Evolutionary conservation across 495 filamentous ascomycete genomes (phyloP), one percentile per base, ranked within the genome.

Genomic region (Penicillium ucsense): DNA sequence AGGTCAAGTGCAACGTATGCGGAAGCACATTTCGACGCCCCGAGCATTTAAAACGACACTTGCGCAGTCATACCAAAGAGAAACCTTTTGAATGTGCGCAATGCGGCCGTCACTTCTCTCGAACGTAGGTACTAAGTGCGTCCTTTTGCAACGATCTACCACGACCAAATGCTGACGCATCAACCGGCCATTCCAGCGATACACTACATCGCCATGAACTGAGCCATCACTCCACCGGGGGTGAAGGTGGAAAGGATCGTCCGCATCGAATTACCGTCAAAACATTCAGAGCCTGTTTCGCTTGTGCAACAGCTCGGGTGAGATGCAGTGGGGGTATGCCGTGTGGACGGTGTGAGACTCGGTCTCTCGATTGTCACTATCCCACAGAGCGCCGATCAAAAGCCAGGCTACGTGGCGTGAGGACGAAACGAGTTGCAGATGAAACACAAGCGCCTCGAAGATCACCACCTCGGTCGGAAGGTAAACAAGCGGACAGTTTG

Each of bases 1-100:
- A 64, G 40, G 57, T 60, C 2, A 63, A 70, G 62, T 81, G 78
- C 47, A 64, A 67, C 4, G 63, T 72, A 31, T 81, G 78, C 45
- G 61, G 69, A 38, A 76, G 68, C 27, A 76, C 74, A 7, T 88
- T 88, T 56, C 77, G 81, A 36, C 66, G 84, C 54, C 72, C 80
- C 11, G 84, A 88, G 56, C 83, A 88, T 63, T 59, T 88, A 37
- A 88, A 85, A 62, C 72, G 84, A 31, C 83, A 88, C 62, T 69
- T 84, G 50, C 75, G 83, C 36, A 83, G 81, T 41, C 84, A 88
- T 56, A 81, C 80, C 1, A 83, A 82, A 49, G 81, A 83, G 58
- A 83, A 83, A 53, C 79, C 78, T 0, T 85, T 85, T 53, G 76
- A 80, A 51, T 88, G 84, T 54, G 64, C 73, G 6, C 73, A 79